These are phyloP conservation scores for Neopestalotiopsis clavispora DNA, from an alignment of 2,329 filamentous ascomycete genomes.

Conservation along the genomic window DNA sequence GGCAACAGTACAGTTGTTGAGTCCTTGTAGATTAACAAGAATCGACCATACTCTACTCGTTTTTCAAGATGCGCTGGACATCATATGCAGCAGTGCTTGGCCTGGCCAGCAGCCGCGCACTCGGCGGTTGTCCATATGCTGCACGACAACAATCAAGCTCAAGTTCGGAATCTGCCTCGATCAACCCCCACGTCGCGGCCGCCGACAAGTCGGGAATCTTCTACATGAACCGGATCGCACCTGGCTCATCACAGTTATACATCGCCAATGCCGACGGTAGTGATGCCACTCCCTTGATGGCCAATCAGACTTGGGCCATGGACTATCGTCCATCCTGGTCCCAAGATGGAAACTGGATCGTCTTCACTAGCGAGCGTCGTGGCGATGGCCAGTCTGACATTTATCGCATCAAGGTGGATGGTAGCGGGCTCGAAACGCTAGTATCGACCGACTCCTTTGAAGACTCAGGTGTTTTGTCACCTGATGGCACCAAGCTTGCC, in stretches of 20 bases:
- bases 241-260: constrained; percentile 24
- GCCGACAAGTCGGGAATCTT: constrained; percentile 17
- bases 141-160: background rate
- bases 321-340: constrained; percentile 47
- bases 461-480: constrained; percentile 42
- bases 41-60: background rate
- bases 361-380: constrained; percentile 44
- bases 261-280: constrained; percentile 44
- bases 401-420: constrained; percentile 41
- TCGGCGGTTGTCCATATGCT: background rate
- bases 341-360: constrained; percentile 42
- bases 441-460: constrained; percentile 40
- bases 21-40: background rate
- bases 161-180: background rate
- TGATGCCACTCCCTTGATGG: constrained; percentile 39
- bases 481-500: constrained; percentile 41
- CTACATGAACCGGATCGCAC: constrained; percentile 28
- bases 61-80: background rate
- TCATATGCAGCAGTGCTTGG: background rate
- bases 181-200: background rate
- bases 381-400: constrained; percentile 46
- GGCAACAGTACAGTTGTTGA: background rate
- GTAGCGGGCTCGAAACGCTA: constrained; percentile 39
- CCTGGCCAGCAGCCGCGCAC: background rate
- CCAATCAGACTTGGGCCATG: constrained; percentile 32